phyloP scores from a whole-genome alignment of 148 eudicot genomes.

The Cornus florida region DNA sequence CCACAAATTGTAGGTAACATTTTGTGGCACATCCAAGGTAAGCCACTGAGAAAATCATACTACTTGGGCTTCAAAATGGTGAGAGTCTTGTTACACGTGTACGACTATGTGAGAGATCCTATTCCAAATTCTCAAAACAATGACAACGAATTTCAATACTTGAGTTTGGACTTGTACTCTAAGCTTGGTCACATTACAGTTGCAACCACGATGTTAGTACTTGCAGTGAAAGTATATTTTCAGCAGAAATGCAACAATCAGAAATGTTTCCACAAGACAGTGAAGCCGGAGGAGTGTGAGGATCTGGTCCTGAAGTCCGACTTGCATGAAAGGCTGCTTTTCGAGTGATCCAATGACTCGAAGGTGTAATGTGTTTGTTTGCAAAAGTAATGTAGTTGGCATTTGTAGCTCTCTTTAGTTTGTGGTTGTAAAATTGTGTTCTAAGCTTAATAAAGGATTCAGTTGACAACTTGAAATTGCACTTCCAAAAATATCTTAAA shows the following conservation, averaged over 20 bases:
- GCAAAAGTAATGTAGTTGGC: no score
- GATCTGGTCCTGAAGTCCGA: not conserved
- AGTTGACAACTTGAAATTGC: not conserved
- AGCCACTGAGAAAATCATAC: slow-evolving; percentile 8
- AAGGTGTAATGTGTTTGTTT: not conserved
- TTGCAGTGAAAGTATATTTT: not conserved
- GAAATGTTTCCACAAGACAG: not conserved
- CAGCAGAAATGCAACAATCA: not conserved
- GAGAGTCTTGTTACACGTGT: not conserved
- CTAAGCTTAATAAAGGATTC: no score
- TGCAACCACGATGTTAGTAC: not conserved
- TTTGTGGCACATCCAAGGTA: not conserved
- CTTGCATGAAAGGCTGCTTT: not conserved
- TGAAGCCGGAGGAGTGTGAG: not conserved
- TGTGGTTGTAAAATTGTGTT: no score
- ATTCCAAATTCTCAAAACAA: not conserved
- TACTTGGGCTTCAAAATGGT: slow-evolving; percentile 10
- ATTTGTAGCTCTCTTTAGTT: no score
- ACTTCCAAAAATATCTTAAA: no score
- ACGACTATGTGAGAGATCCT: slow-evolving; percentile 1
- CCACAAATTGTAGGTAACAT: slow-evolving; percentile 2
- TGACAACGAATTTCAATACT: not conserved
- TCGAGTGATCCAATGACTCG: not conserved
- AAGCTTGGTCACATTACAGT: not conserved
- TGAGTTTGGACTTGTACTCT: not conserved